Evolutionary conservation across 192 early-diverging fungal genomes (phyloP).

Genomic region (Paraglomus brasilianum): DNA sequence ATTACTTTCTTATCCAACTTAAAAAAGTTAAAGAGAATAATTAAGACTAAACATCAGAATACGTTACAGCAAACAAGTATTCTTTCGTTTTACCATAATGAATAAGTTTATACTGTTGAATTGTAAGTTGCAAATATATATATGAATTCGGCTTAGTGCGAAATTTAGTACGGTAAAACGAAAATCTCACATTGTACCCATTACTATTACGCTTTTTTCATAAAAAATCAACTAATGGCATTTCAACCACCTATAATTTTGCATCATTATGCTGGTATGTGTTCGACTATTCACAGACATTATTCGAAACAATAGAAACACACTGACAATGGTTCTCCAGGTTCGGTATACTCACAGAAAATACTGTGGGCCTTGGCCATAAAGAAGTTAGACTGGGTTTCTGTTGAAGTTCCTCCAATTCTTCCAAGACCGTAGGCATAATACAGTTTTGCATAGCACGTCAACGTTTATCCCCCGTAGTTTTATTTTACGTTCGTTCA

Average conservation of each 20-base stretch:
- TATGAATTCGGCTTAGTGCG: conserved; percentile 10
- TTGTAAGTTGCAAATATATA: too few species aligned
- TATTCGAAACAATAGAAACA: background rate
- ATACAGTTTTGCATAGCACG: too few species aligned
- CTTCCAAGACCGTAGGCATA: conserved; percentile 36
- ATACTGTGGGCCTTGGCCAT: conserved; percentile 35
- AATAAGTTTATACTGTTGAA: too few species aligned
- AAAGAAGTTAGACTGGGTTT: conserved; percentile 41
- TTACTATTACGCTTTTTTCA: background rate
- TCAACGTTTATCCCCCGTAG: background rate
- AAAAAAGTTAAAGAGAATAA: too few species aligned
- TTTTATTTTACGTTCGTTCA: background rate
- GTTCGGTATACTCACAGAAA: conserved; percentile 39
- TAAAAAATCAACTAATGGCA: background rate
- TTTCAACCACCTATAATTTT: conserved; percentile 7
- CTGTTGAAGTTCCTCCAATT: conserved; percentile 29
- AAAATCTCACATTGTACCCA: background rate
- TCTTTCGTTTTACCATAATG: too few species aligned
- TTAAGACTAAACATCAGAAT: too few species aligned
- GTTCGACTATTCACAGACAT: background rate
- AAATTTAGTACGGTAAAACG: background rate
- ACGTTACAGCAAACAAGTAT: too few species aligned
- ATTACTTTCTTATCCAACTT: too few species aligned
- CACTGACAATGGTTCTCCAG: background rate
- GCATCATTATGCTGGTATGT: conserved; percentile 14